Evolutionary conservation across 345 rosid species (phyloP).

Genomic region (Eucalyptus pumila): DNA sequence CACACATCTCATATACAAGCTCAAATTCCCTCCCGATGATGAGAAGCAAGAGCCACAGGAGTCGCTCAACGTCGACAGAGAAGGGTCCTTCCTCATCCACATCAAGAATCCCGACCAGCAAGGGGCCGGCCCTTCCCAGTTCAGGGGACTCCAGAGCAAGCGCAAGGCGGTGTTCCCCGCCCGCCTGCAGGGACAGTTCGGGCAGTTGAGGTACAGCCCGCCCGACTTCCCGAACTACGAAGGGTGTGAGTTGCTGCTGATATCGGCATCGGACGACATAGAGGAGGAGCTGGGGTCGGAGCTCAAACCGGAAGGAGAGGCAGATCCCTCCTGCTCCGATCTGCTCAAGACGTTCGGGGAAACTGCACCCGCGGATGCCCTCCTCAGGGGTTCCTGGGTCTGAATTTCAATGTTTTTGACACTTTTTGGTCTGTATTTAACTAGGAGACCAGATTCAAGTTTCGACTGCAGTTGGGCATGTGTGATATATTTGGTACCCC

Average conservation of each 20-base stretch:
- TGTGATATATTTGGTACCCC: no score
- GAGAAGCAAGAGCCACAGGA: slow-evolving; percentile 42
- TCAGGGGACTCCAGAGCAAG: slow-evolving; percentile 45
- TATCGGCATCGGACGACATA: slow-evolving; percentile 51
- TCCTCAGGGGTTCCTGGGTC: slow-evolving; percentile 49
- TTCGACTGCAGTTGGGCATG: no score
- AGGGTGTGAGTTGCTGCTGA: slow-evolving; percentile 66
- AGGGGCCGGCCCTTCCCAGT: background rate
- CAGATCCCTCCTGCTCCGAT: slow-evolving; percentile 46
- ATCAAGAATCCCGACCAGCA: slow-evolving; percentile 45
- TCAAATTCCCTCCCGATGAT: background rate
- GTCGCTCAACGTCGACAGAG: slow-evolving; percentile 23
- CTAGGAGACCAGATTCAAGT: rapidly evolving
- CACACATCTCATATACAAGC: slow-evolving; percentile 64
- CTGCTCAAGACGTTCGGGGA: slow-evolving; percentile 34
- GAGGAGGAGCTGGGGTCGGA: slow-evolving; percentile 33
- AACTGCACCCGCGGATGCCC: slow-evolving; percentile 15
- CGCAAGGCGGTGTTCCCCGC: slow-evolving; percentile 28
- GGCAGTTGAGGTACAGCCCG: no score
- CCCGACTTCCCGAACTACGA: background rate
- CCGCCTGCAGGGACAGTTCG: rapidly evolving
- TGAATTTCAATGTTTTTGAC: background rate
- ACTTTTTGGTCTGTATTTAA: background rate
- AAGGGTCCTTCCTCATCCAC: slow-evolving; percentile 61
- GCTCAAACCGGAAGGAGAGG: background rate